Evolutionary conservation across 2,329 filamentous ascomycete species (phyloP), one percentile per base, ranked within the genome.

Genomic region (Hymenoscyphus fructigenus): DNA sequence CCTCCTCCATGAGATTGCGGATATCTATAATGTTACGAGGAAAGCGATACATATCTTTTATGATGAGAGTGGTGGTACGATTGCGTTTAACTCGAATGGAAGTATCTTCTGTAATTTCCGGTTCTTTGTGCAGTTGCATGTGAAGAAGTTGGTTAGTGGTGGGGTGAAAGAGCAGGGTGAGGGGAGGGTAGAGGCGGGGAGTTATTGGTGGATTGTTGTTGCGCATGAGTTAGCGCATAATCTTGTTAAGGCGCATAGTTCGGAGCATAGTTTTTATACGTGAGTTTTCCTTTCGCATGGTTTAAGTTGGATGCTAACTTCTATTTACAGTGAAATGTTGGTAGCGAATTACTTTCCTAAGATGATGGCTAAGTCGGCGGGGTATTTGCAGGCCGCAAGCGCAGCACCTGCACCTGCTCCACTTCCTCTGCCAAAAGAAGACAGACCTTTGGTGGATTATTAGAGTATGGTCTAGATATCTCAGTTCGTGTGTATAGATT

Each of bases 221-320:
- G 96, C 93, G 67, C 95, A 99, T 76, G 96, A 99, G 79, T 79
- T 99, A 76, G 93, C 95, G 65, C 95, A 99, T 79, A 99, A 99
- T 76, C 79, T 99, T 62, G 92, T 97, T 9, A 79, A 80, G 44
- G 84, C 87, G 68, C 94, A 98, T 77, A 90, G 89, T 73, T 82
- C 90, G 17, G 85, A 90, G 62, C 92, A 96, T 77, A 91, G 88
- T 72, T 96, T 89, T 75, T 96, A 95, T 75, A 94, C 89, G 79
- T 88, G 78, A 77, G 84, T 72, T 55, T 26, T 50, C 7, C 9
- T 50, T 50, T 15, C 20, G 23, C n/a, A 7, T 12, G 2, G 17
- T 5, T 5, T 5, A 12, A 10, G 9, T 26, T 14, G 4, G 12
- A 50, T 50, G 10, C 44, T 50, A 10, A 50, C n/a, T 6, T 10